Conservation (phyloP, 23 red algal genomes). For the Pyropia haitanensis region DNA sequence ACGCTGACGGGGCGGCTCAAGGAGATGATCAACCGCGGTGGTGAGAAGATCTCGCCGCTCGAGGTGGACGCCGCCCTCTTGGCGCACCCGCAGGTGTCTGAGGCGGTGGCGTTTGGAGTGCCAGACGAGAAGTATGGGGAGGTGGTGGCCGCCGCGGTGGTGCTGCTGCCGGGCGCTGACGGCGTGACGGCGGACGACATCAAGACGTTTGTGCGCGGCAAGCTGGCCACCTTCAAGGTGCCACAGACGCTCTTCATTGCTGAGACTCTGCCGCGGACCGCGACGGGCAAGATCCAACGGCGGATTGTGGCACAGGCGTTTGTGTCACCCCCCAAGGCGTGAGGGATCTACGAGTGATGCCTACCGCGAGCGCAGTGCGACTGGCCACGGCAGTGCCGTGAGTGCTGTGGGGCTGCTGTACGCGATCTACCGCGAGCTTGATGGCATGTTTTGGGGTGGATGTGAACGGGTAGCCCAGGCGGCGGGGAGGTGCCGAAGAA, state of each 20-base stretch:
- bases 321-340: background rate
- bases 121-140: slow-evolving; percentile 90
- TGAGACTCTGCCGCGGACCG: slow-evolving; percentile 58
- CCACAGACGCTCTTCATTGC: slow-evolving; percentile 70
- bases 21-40: slow-evolving; percentile 94
- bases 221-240: slow-evolving; percentile 73
- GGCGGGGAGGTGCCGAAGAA: too few relatives aligned
- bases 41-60: slow-evolving; percentile 93
- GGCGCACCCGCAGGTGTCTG: slow-evolving; percentile 44
- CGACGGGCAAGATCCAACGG: slow-evolving; percentile 80
- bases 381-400: too few relatives aligned
- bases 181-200: slow-evolving; percentile 28
- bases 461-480: too few relatives aligned
- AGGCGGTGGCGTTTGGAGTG: slow-evolving; percentile 84
- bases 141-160: slow-evolving; percentile 75
- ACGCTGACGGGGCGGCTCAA: slow-evolving; percentile 82
- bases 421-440: too few relatives aligned
- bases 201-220: slow-evolving; percentile 27
- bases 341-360: too few relatives aligned
- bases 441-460: too few relatives aligned
- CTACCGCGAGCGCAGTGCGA: too few relatives aligned
- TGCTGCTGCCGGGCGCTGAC: slow-evolving; percentile 34
- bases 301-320: slow-evolving; percentile 66
- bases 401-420: too few relatives aligned
- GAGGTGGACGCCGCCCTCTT: slow-evolving; percentile 72